Conservation (phyloP, 2,329 filamentous ascomycete genomes). For the Geosmithia morbida region DNA sequence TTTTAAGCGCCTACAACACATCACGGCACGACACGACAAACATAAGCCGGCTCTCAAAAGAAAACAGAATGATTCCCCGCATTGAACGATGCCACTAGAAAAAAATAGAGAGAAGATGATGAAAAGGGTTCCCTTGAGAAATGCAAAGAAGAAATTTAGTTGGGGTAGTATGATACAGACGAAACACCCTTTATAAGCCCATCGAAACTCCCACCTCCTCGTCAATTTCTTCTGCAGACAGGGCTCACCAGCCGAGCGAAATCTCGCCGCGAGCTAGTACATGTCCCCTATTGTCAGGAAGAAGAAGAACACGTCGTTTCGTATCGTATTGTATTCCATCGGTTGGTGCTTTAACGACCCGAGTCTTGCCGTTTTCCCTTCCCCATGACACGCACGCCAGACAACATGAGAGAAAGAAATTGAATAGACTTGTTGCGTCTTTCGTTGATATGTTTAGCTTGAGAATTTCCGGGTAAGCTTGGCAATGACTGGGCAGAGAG, state of each 20-base stretch:
- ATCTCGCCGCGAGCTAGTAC: background rate
- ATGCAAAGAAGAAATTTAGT: background rate
- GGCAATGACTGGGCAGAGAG: slow-evolving; percentile 59
- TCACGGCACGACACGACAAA: too few relatives aligned
- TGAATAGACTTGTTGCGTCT: background rate
- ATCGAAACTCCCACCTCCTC: background rate
- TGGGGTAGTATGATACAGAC: slow-evolving; percentile 1
- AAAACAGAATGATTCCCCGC: background rate
- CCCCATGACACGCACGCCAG: background rate
- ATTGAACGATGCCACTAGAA: background rate
- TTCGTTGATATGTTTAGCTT: slow-evolving; percentile 26
- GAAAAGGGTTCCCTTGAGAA: background rate
- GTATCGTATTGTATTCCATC: too few relatives aligned
- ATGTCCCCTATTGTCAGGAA: too few relatives aligned
- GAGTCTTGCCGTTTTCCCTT: too few relatives aligned
- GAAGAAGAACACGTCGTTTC: too few relatives aligned
- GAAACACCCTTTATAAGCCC: background rate
- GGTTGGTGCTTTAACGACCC: too few relatives aligned
- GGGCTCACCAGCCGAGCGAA: background rate
- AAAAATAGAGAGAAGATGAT: background rate
- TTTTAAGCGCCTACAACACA: too few relatives aligned
- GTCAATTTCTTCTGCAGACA: background rate
- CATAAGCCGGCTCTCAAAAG: too few relatives aligned
- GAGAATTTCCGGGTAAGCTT: slow-evolving; percentile 87
- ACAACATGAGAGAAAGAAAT: background rate